A percentile compares a stretch with the other conserved stretches of the same genome.
phyloP scores from a whole-genome alignment of 108 stramenopile genomes.

The Cyclotella baltica region DNA sequence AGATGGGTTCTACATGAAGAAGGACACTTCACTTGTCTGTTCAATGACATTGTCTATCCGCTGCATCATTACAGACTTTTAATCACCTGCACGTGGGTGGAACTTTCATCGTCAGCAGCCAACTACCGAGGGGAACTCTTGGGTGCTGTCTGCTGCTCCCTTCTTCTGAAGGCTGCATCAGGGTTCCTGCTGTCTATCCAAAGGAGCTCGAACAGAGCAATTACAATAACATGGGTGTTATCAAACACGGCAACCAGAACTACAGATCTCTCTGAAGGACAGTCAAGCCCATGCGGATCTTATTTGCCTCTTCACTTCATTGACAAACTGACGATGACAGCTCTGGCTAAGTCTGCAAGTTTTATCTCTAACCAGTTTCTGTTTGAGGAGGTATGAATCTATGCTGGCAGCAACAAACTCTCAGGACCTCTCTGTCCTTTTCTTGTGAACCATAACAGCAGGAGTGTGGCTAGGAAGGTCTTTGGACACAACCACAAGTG shows the following conservation, averaged over 20 bases:
- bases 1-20: too few species aligned
- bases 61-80: background rate
- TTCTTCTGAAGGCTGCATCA: too few species aligned
- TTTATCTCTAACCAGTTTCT: background rate
- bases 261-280: too few species aligned
- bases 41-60: background rate
- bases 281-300: too few species aligned
- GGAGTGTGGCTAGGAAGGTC: too few species aligned
- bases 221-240: too few species aligned
- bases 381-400: background rate
- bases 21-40: background rate
- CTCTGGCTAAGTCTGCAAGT: background rate
- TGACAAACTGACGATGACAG: background rate
- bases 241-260: too few species aligned
- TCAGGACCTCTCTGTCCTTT: too few species aligned
- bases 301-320: too few species aligned
- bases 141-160: too few species aligned
- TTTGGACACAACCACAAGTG: too few species aligned
- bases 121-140: too few species aligned
- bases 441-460: background rate
- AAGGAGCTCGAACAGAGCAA: background rate
- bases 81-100: background rate
- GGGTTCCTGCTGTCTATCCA: background rate
- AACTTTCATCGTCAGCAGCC: background rate
- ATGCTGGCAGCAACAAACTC: slow-evolving; percentile 9